Percentiles rank a stretch among this genome's conserved stretches.
phyloP scores from a whole-genome alignment of 495 filamentous ascomycete species.

The Aspergillus ellipticus region DNA sequence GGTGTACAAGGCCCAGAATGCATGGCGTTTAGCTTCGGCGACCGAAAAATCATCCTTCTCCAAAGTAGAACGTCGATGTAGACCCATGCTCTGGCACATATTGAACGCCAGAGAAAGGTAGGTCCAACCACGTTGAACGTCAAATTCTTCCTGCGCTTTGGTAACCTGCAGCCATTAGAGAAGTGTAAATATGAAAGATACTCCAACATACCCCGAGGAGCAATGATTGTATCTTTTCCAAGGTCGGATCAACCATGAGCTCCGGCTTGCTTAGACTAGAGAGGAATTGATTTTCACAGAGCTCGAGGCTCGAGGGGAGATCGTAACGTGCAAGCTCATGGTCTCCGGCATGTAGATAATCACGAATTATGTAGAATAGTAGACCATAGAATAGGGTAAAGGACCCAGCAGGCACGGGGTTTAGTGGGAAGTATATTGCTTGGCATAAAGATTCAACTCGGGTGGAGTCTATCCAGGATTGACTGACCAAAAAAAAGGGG shows the following conservation, averaged over 20 bases:
- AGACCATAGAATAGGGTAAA: slow-evolving; percentile 19
- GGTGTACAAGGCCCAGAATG: slow-evolving; percentile 26
- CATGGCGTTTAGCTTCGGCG: slow-evolving; percentile 22
- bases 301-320: slow-evolving; percentile 5
- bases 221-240: slow-evolving; percentile 26
- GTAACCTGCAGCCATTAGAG: slow-evolving; percentile 14
- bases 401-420: slow-evolving; percentile 17
- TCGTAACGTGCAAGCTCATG: slow-evolving; percentile 17
- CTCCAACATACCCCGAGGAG: slow-evolving; percentile 19
- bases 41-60: slow-evolving; percentile 7
- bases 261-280: slow-evolving; percentile 17
- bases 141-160: slow-evolving; percentile 27
- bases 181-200: background rate
- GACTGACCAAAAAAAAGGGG: slow-evolving; percentile 25
- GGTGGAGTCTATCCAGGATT: slow-evolving; percentile 20
- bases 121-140: slow-evolving; percentile 25
- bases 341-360: slow-evolving; percentile 21
- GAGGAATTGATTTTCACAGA: slow-evolving; percentile 20
- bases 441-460: slow-evolving; percentile 24
- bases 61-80: slow-evolving; percentile 18
- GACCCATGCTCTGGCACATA: slow-evolving; percentile 24
- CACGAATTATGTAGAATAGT: slow-evolving; percentile 23
- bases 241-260: slow-evolving; percentile 20
- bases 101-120: slow-evolving; percentile 27
- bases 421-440: slow-evolving; percentile 23